phyloP scores from a whole-genome alignment of 345 rosid genomes.

The Raphanus raphanistrum region DNA sequence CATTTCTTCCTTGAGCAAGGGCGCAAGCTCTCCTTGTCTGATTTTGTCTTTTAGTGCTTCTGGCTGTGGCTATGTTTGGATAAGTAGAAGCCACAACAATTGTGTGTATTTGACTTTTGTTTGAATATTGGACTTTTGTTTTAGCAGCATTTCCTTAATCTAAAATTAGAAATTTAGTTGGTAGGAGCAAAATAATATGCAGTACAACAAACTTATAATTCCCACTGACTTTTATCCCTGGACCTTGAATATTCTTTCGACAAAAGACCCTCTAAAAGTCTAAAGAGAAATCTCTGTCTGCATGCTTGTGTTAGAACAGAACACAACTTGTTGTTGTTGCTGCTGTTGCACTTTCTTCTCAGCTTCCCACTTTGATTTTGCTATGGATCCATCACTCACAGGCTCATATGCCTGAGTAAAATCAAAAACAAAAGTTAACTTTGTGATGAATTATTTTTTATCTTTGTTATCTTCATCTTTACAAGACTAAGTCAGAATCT shows the following conservation, averaged over 20 bases:
- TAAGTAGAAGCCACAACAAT: neutral
- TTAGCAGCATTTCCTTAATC: neutral
- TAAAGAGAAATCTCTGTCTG: constrained; percentile 61
- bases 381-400: constrained; percentile 71
- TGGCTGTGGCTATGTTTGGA: neutral
- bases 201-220: neutral
- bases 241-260: neutral
- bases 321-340: constrained; percentile 34
- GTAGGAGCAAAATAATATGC: neutral
- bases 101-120: neutral
- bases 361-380: constrained; percentile 76
- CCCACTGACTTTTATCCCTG: constrained; percentile 1
- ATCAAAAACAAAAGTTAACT: neutral
- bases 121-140: neutral
- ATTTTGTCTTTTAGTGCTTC: neutral
- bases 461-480: constrained; percentile 18
- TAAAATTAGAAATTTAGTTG: neutral
- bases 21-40: neutral
- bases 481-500: constrained; percentile 20
- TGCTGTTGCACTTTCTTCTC: constrained; percentile 50
- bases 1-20: neutral
- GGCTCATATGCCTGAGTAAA: constrained; percentile 74
- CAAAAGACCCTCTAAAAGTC: neutral
- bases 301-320: constrained; percentile 45
- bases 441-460: neutral